Base-by-base conservation (phyloP, 352 stramenopile genomes). In the Globisporangium ultimum region DNA sequence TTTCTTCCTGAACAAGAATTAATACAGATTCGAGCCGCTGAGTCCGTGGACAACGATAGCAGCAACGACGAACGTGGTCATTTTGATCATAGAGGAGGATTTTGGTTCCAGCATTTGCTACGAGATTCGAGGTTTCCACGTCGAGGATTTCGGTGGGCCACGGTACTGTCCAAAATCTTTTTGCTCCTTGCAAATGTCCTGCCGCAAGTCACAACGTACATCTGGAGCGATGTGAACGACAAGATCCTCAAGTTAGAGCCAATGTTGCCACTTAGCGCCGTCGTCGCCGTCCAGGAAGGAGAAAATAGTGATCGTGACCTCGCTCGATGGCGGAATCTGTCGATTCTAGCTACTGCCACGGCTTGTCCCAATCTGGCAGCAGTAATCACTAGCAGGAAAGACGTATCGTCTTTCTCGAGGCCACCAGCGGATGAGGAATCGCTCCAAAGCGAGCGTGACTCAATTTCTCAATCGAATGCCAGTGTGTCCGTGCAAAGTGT, bases 161-260 rank as follows among this genome's bases (percentile, higher is more conserved):
- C 75, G 10, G 68, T 61, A 49, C 59, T 91, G 1, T 61, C 76
- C 3, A 60, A 72, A 15, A 58, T 91, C 0, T 88, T 84, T 46
- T 54, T 58, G 9, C 67, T 63, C 3, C 51, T 93, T 1, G 60
- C 53, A n/a, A 60, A 61, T 3, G 67, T 62, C 57, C 67, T 72
- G 32, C 76, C 84, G 8, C 72, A 87, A n/a, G 71, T 91, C 21
- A 70, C 70, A 1, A 66, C 68, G 11, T 89, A 82, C 63, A 84
- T 91, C 54, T 93, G 81, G 81, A 55, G 61, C 1, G 76, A 89
- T 28, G 69, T 88, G 34, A 74, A 65, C 46, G 78, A 88, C 55
- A 88, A 84, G 10, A 68, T 88, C 10, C 53, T 70, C 21, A 83
- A 88, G 20, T 59, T 87, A 6, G 84, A 91, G 48, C 84, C 83